These are phyloP conservation scores for Scleromitrula shiraiana DNA, from an alignment of 2,329 filamentous ascomycete species.

Conservation along the genomic window DNA sequence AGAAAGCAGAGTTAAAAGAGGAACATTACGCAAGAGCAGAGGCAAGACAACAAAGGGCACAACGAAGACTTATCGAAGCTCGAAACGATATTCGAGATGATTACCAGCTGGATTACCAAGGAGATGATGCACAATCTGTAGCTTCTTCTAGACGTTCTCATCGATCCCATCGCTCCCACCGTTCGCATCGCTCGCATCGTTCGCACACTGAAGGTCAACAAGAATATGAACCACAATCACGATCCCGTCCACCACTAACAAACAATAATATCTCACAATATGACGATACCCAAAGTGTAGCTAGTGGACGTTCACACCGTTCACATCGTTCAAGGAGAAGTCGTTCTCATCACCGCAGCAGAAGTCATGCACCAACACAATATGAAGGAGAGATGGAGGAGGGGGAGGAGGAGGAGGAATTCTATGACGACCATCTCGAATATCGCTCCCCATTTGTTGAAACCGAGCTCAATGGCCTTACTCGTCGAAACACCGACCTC, in stretches of 20 bases:
- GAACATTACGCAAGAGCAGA: conserved; percentile 53
- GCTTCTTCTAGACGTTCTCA: conserved; percentile 15
- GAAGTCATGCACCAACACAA: conserved; percentile 10
- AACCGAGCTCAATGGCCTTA: conserved; percentile 1
- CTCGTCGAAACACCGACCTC: conserved; percentile 22
- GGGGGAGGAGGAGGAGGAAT: conserved; percentile 3
- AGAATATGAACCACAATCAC: neutral
- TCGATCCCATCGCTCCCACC: conserved; percentile 17
- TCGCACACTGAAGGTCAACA: no score
- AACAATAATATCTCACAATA: conserved; percentile 4
- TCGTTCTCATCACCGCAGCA: conserved; percentile 1
- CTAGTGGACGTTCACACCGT: conserved; percentile 12
- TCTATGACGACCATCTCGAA: neutral
- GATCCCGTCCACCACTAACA: conserved; percentile 10
- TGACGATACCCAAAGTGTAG: conserved; percentile 2
- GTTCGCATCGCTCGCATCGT: conserved; percentile 15
- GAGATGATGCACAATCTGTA: conserved; percentile 6
- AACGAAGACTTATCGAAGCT: conserved; percentile 32
- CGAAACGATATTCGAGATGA: conserved; percentile 33
- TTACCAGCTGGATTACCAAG: neutral
- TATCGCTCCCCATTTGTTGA: conserved; percentile 21
- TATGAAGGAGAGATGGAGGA: conserved; percentile 13
- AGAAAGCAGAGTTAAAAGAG: conserved; percentile 72
- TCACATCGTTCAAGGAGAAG: conserved; percentile 9
- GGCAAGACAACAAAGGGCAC: conserved; percentile 49